Evolutionary conservation across 179 eudicot genomes (phyloP).

Genomic region (Actinidia polygama): DNA sequence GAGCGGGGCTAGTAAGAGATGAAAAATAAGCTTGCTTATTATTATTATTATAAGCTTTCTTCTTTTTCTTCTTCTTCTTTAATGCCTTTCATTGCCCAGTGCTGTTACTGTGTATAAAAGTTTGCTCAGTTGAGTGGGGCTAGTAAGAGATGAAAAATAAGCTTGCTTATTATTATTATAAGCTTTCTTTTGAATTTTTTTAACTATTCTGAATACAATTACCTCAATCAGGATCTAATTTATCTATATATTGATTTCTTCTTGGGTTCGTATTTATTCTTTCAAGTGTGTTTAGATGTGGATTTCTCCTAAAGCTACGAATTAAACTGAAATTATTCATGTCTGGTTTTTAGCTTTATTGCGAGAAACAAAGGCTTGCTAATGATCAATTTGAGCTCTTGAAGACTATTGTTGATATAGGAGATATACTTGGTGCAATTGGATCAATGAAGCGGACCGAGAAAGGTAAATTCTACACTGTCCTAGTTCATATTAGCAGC

Average conservation of each 20-base stretch:
- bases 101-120: neutral
- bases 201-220: neutral
- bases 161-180: neutral
- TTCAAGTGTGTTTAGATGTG: neutral
- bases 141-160: neutral
- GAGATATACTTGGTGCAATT: constrained; percentile 89
- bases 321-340: constrained; percentile 12
- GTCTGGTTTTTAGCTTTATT: constrained; percentile 69
- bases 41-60: no score
- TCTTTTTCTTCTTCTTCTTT: no score
- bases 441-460: constrained; percentile 93
- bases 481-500: neutral
- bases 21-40: neutral
- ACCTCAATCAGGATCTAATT: neutral
- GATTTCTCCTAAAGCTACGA: neutral
- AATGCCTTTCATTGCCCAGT: neutral
- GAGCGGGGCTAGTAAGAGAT: neutral
- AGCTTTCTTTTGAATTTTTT: no score
- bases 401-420: constrained; percentile 85
- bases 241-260: neutral
- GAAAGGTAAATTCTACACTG: constrained; percentile 51
- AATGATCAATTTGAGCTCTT: constrained; percentile 73
- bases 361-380: constrained; percentile 81
- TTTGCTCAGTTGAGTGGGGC: neutral
- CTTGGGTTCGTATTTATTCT: neutral